Base-by-base conservation (phyloP, 192 early-diverging fungal genomes). In the Allomyces macrogynus region DNA sequence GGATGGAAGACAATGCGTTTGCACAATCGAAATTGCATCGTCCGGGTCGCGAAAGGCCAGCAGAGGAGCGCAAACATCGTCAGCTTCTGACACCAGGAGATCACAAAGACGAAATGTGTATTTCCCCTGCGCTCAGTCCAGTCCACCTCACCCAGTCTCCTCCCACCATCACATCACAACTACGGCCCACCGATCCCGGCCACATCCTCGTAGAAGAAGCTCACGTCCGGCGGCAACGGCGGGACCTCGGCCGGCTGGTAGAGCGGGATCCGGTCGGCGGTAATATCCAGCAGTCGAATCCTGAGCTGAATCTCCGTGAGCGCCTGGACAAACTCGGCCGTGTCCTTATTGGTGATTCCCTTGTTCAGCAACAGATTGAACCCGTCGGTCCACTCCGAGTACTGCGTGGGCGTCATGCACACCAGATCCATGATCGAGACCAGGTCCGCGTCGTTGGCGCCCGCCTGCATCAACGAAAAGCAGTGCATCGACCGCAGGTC, bases 361-460 rank as follows among this genome's bases (percentile, higher is more conserved):
- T 79, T 74, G 69, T 87, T 85, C 7, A 88, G 65, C 1, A 88
- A 67, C 79, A 88, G 77, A 66, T 78, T 84, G 64, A 88, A 83
- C 0, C 85, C 87, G 67, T 88, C 87, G 7, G 78, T 84, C 87
- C 87, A 88, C 67, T 88, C 87, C 3, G 78, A 71, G 42, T 68
- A 81, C 64, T 84, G 77, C 22, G 67, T 66, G 0, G 68, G 16
- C 25, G 72, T 71, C 10, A 61, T 18, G 64, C 85, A 84, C 26
- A 67, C 61, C 63, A 88, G 85, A 24, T 88, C 83, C 0, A 78
- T 75, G 11, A 87, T 66, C 3, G 76, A 42, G 8, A 73, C 63
- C 32, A 40, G 32, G 7, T 40, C 32, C 32, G 32, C 32, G 14
- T 66, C 68, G 4, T 66, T 61, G 40, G 66, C 70, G 43, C 74